A percentile compares a stretch with the other conserved stretches of the same genome.
Conservation (phyloP, 495 filamentous ascomycete genomes). For the Penicillium odoratum region DNA sequence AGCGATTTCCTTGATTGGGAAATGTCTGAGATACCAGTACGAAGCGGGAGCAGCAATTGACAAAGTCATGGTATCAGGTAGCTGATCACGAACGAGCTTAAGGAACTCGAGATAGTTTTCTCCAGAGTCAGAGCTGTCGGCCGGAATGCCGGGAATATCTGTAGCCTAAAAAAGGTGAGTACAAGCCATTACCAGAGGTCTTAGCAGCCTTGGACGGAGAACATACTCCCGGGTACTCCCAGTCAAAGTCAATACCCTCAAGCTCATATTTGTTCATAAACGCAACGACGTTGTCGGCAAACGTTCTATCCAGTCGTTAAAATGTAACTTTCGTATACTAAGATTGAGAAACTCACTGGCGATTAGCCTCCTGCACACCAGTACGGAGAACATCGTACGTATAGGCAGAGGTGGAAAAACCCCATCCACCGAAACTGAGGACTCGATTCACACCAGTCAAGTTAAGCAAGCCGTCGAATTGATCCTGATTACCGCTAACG, state of each 20-base stretch:
- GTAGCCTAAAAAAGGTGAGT: constrained; percentile 6
- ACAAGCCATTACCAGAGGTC: not conserved
- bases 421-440: constrained; percentile 44
- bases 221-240: constrained; percentile 34
- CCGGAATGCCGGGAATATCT: constrained; percentile 41
- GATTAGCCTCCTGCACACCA: constrained; percentile 19
- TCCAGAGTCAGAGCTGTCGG: constrained; percentile 25
- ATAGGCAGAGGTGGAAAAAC: constrained; percentile 24
- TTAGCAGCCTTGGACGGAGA: not conserved
- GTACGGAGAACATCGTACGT: constrained; percentile 36
- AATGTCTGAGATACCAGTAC: constrained; percentile 35
- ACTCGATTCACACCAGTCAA: constrained; percentile 31
- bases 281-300: constrained; percentile 29
- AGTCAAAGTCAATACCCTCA: constrained; percentile 25
- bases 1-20: constrained; percentile 26
- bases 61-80: constrained; percentile 11
- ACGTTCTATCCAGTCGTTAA: not conserved
- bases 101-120: constrained; percentile 34
- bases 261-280: constrained; percentile 30
- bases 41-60: constrained; percentile 26
- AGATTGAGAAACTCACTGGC: not conserved
- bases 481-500: not conserved
- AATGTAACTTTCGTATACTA: too few species aligned
- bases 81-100: not conserved
- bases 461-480: not conserved